Evolutionary conservation across 2,329 filamentous ascomycete species (phyloP).

Genomic region (Davidsoniella eucalypti): DNA sequence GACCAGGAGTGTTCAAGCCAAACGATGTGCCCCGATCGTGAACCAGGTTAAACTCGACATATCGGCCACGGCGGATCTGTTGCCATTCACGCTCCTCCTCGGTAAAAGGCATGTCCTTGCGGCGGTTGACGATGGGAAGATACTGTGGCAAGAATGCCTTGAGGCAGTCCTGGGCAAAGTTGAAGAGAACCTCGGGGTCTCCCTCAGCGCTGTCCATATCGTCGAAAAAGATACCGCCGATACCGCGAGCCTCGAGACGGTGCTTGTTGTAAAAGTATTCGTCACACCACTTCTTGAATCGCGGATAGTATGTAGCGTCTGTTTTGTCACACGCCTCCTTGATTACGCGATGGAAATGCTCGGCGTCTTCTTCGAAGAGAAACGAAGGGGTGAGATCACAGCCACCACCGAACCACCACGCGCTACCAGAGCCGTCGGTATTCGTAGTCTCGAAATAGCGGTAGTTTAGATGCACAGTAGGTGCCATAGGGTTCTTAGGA

Average conservation of each 20-base stretch:
- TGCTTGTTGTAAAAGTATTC: conserved; percentile 94
- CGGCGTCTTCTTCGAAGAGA: conserved; percentile 90
- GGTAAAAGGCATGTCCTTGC: conserved; percentile 85
- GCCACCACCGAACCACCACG: conserved; percentile 97
- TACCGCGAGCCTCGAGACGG: conserved; percentile 66
- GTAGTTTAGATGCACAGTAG: conserved; percentile 96
- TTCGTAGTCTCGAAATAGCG: conserved; percentile 95
- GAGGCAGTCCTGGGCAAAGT: conserved; percentile 73
- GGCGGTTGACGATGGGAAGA: conserved; percentile 67
- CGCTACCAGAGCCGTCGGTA: conserved; percentile 59
- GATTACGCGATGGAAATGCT: conserved; percentile 88
- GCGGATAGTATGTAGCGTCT: conserved; percentile 77
- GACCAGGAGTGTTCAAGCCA: conserved; percentile 80
- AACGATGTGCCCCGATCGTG: conserved; percentile 93
- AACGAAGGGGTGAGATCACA: conserved; percentile 87
- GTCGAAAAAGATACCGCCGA: conserved; percentile 98
- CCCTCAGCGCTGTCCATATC: conserved; percentile 80
- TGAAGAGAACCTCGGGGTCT: conserved; percentile 76
- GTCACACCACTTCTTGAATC: conserved; percentile 97
- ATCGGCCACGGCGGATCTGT: conserved; percentile 81
- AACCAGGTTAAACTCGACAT: conserved; percentile 96
- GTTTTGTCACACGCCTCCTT: conserved; percentile 90
- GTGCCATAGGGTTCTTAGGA: conserved; percentile 88
- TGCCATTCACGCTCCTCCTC: conserved; percentile 89
- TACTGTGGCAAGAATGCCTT: conserved; percentile 82